These are phyloP conservation scores for Emergomyces orientalis DNA, from an alignment of 2,329 filamentous ascomycete species.

Conservation along the genomic window DNA sequence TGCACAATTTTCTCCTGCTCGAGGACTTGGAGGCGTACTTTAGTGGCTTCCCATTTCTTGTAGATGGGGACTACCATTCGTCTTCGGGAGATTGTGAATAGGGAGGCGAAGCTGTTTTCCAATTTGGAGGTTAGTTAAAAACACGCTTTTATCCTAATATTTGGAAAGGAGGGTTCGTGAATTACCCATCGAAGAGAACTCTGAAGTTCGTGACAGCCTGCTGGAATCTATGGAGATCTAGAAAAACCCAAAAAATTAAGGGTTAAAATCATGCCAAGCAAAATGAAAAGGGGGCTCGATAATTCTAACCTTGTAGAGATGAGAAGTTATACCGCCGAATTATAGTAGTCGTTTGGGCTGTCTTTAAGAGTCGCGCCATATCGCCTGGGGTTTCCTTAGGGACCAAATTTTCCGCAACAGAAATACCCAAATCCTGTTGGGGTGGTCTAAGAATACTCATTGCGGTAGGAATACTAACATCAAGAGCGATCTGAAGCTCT, in stretches of 20 bases:
- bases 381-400: constrained; percentile 53
- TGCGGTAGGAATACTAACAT: constrained; percentile 52
- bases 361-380: constrained; percentile 55
- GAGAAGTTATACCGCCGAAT: constrained; percentile 63
- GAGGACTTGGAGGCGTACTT: constrained; percentile 70
- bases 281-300: not conserved
- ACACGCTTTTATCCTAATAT: not conserved
- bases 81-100: constrained; percentile 71
- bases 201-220: constrained; percentile 68
- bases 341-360: constrained; percentile 49
- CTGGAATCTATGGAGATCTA: constrained; percentile 70
- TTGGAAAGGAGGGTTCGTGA: not conserved
- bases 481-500: constrained; percentile 59
- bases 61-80: constrained; percentile 87
- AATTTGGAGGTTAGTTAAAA: not conserved
- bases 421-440: constrained; percentile 68
- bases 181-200: constrained; percentile 60
- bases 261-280: constrained; percentile 12
- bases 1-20: constrained; percentile 66
- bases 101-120: constrained; percentile 49
- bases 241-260: constrained; percentile 11
- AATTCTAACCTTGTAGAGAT: constrained; percentile 38
- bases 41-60: constrained; percentile 85
- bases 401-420: constrained; percentile 59
- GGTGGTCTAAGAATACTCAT: constrained; percentile 61